Percentiles rank a stretch among this genome's conserved stretches.
Conservation (phyloP, 768 basidiomycete species). For the Trametes villosa region DNA sequence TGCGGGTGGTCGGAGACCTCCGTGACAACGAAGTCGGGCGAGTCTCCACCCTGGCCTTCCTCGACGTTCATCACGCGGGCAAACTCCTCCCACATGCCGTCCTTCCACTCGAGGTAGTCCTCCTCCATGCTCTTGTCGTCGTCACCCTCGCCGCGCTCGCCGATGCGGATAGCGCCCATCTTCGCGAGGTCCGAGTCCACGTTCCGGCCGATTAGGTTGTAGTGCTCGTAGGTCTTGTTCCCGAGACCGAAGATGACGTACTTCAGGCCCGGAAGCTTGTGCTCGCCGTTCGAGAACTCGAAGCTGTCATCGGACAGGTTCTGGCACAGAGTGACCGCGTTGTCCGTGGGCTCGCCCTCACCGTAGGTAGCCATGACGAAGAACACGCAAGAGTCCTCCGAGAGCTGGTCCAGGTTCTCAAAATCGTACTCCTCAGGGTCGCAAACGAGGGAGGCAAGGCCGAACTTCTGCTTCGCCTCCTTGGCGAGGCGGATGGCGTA, state of each 20-base stretch:
- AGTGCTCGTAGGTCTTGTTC: constrained; percentile 94
- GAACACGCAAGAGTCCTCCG: constrained; percentile 85
- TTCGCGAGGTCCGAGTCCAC: constrained; percentile 74
- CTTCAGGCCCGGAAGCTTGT: constrained; percentile 80
- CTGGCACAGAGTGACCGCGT: constrained; percentile 93
- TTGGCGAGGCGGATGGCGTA: constrained; percentile 97
- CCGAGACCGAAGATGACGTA: constrained; percentile 96
- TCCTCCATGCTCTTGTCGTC: constrained; percentile 99
- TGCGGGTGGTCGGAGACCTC: constrained; percentile 74
- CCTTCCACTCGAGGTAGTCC: constrained; percentile 99
- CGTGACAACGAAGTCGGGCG: constrained; percentile 90
- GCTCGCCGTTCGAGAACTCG: constrained; percentile 82
- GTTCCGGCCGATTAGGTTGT: constrained; percentile 85
- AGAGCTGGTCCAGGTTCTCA: constrained; percentile 89
- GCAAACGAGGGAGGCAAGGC: constrained; percentile 93
- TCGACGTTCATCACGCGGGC: constrained; percentile 84
- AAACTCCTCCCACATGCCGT: constrained; percentile 94
- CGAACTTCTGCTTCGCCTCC: constrained; percentile 96
- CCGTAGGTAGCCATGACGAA: constrained; percentile 99
- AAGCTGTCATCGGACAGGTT: constrained; percentile 87
- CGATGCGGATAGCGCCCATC: constrained; percentile 85
- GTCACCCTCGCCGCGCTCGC: constrained; percentile 93
- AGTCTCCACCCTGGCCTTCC: constrained; percentile 95
- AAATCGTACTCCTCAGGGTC: constrained; percentile 99
- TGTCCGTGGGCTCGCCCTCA: constrained; percentile 98